A percentile compares a stretch with the other conserved stretches of the same genome.
These are phyloP conservation scores for Claviceps citrina DNA, from an alignment of 2,329 filamentous ascomycete genomes.

Conservation along the genomic window DNA sequence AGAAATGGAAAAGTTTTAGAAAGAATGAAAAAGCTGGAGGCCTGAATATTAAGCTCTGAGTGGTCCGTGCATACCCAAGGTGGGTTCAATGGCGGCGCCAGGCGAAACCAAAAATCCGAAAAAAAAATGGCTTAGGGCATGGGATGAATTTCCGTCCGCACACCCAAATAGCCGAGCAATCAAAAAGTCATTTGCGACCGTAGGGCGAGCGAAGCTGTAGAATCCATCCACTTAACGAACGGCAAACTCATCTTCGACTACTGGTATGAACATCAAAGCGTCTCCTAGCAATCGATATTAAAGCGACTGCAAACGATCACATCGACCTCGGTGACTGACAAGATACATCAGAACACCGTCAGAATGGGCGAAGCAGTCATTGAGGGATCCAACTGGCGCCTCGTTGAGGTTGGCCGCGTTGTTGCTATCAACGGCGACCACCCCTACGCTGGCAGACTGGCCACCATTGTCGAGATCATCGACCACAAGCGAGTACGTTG, in stretches of 20 bases:
- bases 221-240: slow-evolving; percentile 22
- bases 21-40: background rate
- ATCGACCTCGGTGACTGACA: slow-evolving; percentile 17
- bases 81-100: background rate
- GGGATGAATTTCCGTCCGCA: slow-evolving; percentile 26
- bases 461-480: slow-evolving; percentile 96
- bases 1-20: no score
- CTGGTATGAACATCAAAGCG: slow-evolving; percentile 20
- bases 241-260: slow-evolving; percentile 24
- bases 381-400: slow-evolving; percentile 75
- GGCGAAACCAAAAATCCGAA: slow-evolving; percentile 18
- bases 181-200: slow-evolving; percentile 27
- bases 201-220: slow-evolving; percentile 21
- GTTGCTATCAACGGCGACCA: slow-evolving; percentile 74
- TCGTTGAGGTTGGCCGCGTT: slow-evolving; percentile 96
- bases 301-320: background rate
- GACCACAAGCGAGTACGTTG: slow-evolving; percentile 98
- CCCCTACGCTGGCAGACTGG: slow-evolving; percentile 71
- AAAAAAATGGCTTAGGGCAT: slow-evolving; percentile 26
- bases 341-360: slow-evolving; percentile 37
- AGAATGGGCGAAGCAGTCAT: slow-evolving; percentile 74
- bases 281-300: slow-evolving; percentile 1
- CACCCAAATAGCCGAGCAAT: slow-evolving; percentile 22
- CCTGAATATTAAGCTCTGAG: background rate
- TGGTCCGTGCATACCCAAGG: slow-evolving; percentile 1